Evolutionary conservation across 2,329 filamentous ascomycete species (phyloP).

Genomic region (Neoascochyta sp.): DNA sequence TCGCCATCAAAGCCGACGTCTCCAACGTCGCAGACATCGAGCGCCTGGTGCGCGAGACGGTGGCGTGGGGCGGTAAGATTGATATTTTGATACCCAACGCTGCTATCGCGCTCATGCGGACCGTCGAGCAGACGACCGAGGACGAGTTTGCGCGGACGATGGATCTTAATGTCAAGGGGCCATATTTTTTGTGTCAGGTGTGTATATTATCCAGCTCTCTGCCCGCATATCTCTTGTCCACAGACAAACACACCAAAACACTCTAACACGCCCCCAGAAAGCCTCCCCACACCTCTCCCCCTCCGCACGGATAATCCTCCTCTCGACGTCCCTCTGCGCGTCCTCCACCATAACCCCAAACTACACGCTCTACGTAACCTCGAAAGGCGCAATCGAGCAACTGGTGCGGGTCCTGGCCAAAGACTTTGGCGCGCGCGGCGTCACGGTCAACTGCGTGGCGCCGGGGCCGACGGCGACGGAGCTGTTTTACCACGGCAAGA

Average conservation of each 20-base stretch:
- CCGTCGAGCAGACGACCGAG: constrained; percentile 58
- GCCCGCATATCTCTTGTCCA: not conserved
- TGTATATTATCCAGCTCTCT: too few relatives aligned
- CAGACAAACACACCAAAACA: not conserved
- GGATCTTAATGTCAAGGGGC: constrained; percentile 51
- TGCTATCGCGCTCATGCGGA: constrained; percentile 47
- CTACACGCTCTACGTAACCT: constrained; percentile 47
- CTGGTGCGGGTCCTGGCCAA: constrained; percentile 55
- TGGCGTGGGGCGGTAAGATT: constrained; percentile 45
- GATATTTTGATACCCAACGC: constrained; percentile 59
- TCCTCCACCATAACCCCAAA: constrained; percentile 14
- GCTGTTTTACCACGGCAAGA: constrained; percentile 49
- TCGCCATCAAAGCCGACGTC: constrained; percentile 57
- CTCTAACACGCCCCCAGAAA: constrained; percentile 41
- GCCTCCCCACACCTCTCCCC: constrained; percentile 18
- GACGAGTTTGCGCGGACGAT: constrained; percentile 61
- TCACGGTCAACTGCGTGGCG: constrained; percentile 51
- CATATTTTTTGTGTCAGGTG: constrained; percentile 25
- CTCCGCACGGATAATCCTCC: constrained; percentile 15
- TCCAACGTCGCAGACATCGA: constrained; percentile 49
- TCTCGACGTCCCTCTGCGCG: constrained; percentile 17
- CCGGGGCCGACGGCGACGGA: constrained; percentile 56
- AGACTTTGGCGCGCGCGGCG: constrained; percentile 52
- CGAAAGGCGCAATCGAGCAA: constrained; percentile 60
- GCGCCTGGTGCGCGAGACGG: constrained; percentile 34